phyloP scores from a whole-genome alignment of 176 grass and related monocot species.

The Juncus inflexus region DNA sequence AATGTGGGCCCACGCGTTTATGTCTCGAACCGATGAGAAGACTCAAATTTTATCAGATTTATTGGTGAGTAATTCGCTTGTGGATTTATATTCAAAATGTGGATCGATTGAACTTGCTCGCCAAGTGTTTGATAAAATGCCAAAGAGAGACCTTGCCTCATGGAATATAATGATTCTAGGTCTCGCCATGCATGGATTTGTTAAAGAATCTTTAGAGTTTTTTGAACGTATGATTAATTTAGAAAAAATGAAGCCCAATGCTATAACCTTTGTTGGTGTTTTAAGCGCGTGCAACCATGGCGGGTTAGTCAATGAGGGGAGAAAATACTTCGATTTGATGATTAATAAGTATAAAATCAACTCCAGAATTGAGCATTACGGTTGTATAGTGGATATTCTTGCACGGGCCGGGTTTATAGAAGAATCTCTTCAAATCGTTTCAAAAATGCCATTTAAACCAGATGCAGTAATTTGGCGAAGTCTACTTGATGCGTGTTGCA shows the following conservation, averaged over 20 bases:
- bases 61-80: slow-evolving; percentile 81
- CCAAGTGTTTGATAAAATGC: slow-evolving; percentile 81
- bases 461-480: slow-evolving; percentile 90
- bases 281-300: slow-evolving; percentile 78
- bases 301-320: slow-evolving; percentile 51
- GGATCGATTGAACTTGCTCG: slow-evolving; percentile 45
- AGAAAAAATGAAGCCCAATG: slow-evolving; percentile 40
- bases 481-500: slow-evolving; percentile 62
- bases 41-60: slow-evolving; percentile 35
- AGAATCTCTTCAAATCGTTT: slow-evolving; percentile 60
- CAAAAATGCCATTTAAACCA: slow-evolving; percentile 48
- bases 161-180: slow-evolving; percentile 86
- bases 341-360: slow-evolving; percentile 33
- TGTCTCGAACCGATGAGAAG: slow-evolving; percentile 32
- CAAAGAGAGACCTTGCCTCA: slow-evolving; percentile 44
- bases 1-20: slow-evolving; percentile 61
- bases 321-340: slow-evolving; percentile 58
- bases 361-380: slow-evolving; percentile 74
- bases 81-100: slow-evolving; percentile 73
- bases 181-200: slow-evolving; percentile 59
- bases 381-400: slow-evolving; percentile 83
- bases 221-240: slow-evolving; percentile 38
- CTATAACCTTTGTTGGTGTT: slow-evolving; percentile 62
- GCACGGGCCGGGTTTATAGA: slow-evolving; percentile 65
- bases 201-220: slow-evolving; percentile 40